A percentile compares a stretch with the other conserved stretches of the same genome.
These are phyloP conservation scores for Petunia hybrid DNA, from an alignment of 305 asterid genomes.

Conservation along the genomic window DNA sequence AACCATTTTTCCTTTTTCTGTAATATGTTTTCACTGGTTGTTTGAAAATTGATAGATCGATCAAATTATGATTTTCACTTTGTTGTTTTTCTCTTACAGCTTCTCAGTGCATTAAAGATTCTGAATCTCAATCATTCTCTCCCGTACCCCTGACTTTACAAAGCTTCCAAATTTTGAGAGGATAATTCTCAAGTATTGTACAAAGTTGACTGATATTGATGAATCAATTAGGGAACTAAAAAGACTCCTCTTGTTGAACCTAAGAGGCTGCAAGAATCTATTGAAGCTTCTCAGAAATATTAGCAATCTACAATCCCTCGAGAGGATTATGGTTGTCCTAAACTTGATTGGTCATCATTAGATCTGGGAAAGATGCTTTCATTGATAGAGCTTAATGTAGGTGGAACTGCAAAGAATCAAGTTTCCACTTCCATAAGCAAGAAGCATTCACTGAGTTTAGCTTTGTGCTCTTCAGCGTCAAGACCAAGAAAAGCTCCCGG, in stretches of 20 bases:
- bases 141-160: slow-evolving; percentile 33
- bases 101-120: slow-evolving; percentile 28
- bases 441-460: not conserved
- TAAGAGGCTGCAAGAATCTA: slow-evolving; percentile 31
- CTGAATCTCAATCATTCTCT: slow-evolving; percentile 38
- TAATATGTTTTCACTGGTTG: not conserved
- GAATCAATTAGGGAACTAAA: slow-evolving; percentile 29
- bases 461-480: slow-evolving; percentile 13
- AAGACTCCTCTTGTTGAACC: slow-evolving; percentile 29
- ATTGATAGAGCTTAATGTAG: slow-evolving; percentile 5
- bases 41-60: not conserved
- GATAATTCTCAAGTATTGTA: slow-evolving; percentile 35
- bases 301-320: slow-evolving; percentile 17
- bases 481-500: slow-evolving; percentile 19
- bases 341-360: slow-evolving; percentile 6
- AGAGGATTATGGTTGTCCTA: slow-evolving; percentile 36
- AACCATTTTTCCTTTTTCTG: not conserved
- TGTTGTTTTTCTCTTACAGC: no score
- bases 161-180: slow-evolving; percentile 33
- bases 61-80: not conserved
- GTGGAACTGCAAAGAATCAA: not conserved
- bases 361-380: slow-evolving; percentile 25
- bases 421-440: not conserved
- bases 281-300: slow-evolving; percentile 33
- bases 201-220: slow-evolving; percentile 29